Percentiles rank a stretch among this genome's conserved stretches.
phyloP scores from a whole-genome alignment of 108 stramenopile species.

The Mayamaea pseudoterrestris region DNA sequence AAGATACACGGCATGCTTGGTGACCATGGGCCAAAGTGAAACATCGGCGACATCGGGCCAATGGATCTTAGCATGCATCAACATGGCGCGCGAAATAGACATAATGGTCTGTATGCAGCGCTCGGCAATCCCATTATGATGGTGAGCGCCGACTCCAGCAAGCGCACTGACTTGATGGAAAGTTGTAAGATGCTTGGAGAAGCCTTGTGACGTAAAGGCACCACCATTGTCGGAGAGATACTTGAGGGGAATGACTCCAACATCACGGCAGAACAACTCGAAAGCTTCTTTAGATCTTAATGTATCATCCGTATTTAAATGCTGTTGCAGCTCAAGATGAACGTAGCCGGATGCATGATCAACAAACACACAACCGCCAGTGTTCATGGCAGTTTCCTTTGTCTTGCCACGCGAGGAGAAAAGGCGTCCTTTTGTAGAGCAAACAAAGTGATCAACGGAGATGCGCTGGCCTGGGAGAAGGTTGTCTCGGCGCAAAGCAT shows the following conservation, averaged over 20 bases:
- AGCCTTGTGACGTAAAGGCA: constrained; percentile 12
- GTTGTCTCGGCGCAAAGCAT: constrained; percentile 2
- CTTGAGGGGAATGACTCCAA: constrained; percentile 3
- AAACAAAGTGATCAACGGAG: constrained; percentile 2
- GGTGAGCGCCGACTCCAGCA: constrained; percentile 6
- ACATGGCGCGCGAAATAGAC: constrained; percentile 19
- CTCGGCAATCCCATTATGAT: constrained; percentile 26
- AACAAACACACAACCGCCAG: constrained; percentile 1
- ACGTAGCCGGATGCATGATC: background rate
- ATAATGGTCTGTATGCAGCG: constrained; percentile 16
- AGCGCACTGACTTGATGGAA: background rate
- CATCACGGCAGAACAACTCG: constrained; percentile 3
- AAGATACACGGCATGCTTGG: constrained; percentile 26
- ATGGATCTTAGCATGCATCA: constrained; percentile 27
- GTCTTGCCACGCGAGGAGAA: background rate
- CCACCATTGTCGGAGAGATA: constrained; percentile 13
- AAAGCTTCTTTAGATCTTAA: constrained; percentile 1
- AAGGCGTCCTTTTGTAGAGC: background rate
- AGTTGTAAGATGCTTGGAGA: background rate
- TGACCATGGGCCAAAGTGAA: constrained; percentile 30
- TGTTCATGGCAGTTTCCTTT: background rate
- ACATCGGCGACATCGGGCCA: constrained; percentile 18
- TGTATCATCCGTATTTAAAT: constrained; percentile 3
- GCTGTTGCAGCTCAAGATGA: background rate
- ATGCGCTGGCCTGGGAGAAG: constrained; percentile 3